Base-by-base conservation (phyloP, 768 basidiomycete genomes). In the Porpolomopsis calyptriformis region DNA sequence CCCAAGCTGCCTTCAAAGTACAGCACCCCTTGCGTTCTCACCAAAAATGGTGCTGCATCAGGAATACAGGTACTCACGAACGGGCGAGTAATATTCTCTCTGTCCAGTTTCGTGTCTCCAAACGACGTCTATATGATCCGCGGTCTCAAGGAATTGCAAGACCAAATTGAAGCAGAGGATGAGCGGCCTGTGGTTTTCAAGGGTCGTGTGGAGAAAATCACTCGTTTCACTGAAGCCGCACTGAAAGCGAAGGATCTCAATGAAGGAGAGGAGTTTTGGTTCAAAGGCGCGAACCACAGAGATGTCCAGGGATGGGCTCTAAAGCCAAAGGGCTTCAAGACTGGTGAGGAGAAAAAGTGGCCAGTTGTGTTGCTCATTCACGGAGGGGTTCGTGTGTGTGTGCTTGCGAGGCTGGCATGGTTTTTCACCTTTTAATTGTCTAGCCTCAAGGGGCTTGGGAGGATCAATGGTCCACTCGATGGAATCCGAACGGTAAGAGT, bases 401-500 rank as follows among this genome's bases (percentile, higher is more conserved):
- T 26, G 9, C 16, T 12, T 26, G 9, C 25, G 20, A 1, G 6
- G n/a, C 16, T 34, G 23, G 38, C 27, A 33, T 46, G 25, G 35
- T 45, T 49, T 8, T 53, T 11, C 31, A 31, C 19, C 20, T 49
- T 20, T n/a, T 16, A n/a, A n/a, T 35, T 53, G 58, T 64, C 68
- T 81, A 82, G 14, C 85, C 85, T 4, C 82, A 89, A 57, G 72
- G 80, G 23, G 87, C 85, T 40, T 96, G 91, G 92, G 79, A 81
- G 52, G 92, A 96, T 57, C 72, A 78, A 36, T 97, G 93, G 93
- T 83, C 80, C 2, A 92, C 79, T 23, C 70, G 90, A 45, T 94
- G 93, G 93, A 97, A 96, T 63, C 85, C 82, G 0, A 87, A 90
- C 55, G 71, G 85, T 85, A 46, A 45, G 7, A 20, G 4, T 48